Evolutionary conservation across 768 basidiomycete genomes (phyloP), one percentile per base, ranked within the genome.

Genomic region (Mycena crocata): DNA sequence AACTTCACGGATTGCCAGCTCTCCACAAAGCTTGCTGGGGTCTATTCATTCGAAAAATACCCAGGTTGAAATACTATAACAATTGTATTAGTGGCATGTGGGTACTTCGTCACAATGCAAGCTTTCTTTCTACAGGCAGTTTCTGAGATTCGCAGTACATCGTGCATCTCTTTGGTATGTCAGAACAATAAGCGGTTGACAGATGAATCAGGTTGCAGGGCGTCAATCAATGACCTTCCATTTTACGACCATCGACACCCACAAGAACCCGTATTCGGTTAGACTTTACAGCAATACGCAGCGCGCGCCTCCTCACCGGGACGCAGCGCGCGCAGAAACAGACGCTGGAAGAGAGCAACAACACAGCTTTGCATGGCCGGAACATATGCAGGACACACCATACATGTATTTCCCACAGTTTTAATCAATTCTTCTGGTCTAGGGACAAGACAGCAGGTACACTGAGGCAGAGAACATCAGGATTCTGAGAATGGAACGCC

Each of bases 181-280:
- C 44, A 45, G 39, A 45, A n/a, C n/a, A n/a, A n/a, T n/a, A 21
- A 32, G 3, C 51, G 49, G 42, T 40, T 52, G 40, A 35, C 37
- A 26, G 37, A 31, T 23, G 39, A 46, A 34, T 39, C 34, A 28
- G 7, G 14, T 23, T 39, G 37, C 48, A 42, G 35, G 37, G 64
- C 57, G 64, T 58, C 40, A 52, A 65, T 65, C 64, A 65, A 31
- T 14, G 14, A n/a, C 39, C 28, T 34, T 64, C 44, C 62, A 50
- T 42, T 57, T n/a, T 24, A 34, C 4, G 2, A 30, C 21, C 32
- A 30, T 24, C 21, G 39, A 21, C 12, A 23, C 56, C 56, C 31
- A 52, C 50, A 59, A 30, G 50, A 58, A 58, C 56, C 57, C 50
- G 26, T 44, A 65, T 65, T 42, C 15, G 64, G 57, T 21, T 28